Evolutionary conservation across 2,329 filamentous ascomycete species (phyloP).

Genomic region (Clonostachys sp.): DNA sequence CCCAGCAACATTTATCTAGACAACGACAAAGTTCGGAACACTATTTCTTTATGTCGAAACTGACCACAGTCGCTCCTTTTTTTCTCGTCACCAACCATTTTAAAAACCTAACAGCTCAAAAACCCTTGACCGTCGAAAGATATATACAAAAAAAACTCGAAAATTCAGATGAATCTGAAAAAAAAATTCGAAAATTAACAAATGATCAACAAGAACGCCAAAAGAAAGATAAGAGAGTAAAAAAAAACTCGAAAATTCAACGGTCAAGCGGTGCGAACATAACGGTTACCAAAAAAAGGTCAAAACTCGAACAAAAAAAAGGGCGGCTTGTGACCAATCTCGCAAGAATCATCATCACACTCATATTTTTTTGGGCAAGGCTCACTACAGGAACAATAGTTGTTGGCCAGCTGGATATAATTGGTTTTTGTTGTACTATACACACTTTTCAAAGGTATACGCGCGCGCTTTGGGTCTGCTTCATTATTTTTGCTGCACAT

Average conservation of each 20-base stretch:
- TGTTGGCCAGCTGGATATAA: not conserved
- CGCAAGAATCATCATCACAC: too few species aligned
- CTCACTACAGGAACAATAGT: too few species aligned
- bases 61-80: not conserved
- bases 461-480: not conserved
- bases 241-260: not conserved
- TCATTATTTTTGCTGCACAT: not conserved
- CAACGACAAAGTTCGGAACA: not conserved
- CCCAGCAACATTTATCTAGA: not conserved
- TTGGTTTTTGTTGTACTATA: not conserved
- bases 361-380: not conserved
- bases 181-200: not conserved
- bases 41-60: slow-evolving; percentile 1
- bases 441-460: not conserved
- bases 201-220: slow-evolving; percentile 3
- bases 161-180: too few species aligned
- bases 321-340: not conserved
- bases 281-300: not conserved
- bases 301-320: not conserved
- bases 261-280: not conserved
- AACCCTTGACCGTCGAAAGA: too few species aligned
- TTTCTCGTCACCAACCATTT: too few species aligned
- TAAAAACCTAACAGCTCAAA: too few species aligned
- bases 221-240: slow-evolving; percentile 4
- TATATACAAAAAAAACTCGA: too few species aligned